Conservation (phyloP, 257 asterid genomes). For the Rehmannia glutinosa region DNA sequence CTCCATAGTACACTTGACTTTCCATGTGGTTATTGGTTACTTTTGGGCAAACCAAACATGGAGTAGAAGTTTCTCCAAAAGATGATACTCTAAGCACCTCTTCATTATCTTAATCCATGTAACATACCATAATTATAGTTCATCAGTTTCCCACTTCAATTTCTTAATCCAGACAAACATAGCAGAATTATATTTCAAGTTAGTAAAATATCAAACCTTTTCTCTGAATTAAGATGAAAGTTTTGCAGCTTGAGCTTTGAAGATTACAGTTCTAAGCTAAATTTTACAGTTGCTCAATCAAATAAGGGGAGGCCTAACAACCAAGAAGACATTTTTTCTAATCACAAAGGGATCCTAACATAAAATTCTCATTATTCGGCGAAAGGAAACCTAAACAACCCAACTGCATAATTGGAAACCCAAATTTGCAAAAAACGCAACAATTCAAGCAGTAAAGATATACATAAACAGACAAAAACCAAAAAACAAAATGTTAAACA, state of each 20-base stretch:
- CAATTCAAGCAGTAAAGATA: not conserved
- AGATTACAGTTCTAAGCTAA: not conserved
- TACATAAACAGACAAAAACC: not conserved
- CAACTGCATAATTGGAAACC: constrained; percentile 11
- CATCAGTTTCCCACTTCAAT: not conserved
- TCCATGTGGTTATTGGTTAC: not conserved
- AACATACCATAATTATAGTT: too few relatives aligned
- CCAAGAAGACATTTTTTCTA: too few relatives aligned
- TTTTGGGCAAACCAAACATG: not conserved
- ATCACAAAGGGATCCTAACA: not conserved
- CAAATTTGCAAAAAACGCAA: constrained; percentile 3
- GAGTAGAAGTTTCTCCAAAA: not conserved
- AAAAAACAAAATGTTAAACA: not conserved
- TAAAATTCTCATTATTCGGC: not conserved
- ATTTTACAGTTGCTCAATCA: not conserved
- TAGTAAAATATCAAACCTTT: not conserved
- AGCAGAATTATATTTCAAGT: constrained; percentile 5
- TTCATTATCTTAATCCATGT: not conserved
- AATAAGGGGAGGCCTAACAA: too few relatives aligned
- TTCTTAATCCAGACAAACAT: not conserved
- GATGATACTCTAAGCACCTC: not conserved
- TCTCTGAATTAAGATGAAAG: not conserved
- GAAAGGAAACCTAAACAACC: not conserved
- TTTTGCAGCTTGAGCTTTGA: not conserved
- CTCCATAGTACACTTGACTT: not conserved